Conservation (phyloP, 306 rosid species). For the Acmispon strigosus region DNA sequence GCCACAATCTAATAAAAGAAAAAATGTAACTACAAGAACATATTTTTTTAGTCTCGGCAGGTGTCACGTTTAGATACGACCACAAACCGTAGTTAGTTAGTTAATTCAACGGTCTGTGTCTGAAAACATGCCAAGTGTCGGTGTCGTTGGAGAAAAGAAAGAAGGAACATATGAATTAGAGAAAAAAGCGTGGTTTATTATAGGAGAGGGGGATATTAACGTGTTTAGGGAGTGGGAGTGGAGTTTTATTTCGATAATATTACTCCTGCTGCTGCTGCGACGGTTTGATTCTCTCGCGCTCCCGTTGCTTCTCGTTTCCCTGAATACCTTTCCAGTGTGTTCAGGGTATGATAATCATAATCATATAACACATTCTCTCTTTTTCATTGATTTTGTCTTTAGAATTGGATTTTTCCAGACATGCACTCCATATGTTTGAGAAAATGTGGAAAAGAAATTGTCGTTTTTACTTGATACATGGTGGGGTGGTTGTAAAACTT, state of each 20-base stretch:
- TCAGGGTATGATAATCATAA: conserved; percentile 76
- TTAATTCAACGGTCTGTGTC: neutral
- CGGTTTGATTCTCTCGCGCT: conserved; percentile 64
- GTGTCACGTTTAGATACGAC: neutral
- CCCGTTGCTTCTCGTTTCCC: conserved; percentile 78
- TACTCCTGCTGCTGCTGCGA: conserved; percentile 46
- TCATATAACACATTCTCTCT: too few relatives aligned
- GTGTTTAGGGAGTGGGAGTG: conserved; percentile 34
- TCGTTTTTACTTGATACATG: too few relatives aligned
- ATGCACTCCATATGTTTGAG: too few relatives aligned
- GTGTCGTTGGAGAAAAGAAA: neutral
- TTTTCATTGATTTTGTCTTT: neutral
- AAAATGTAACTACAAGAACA: conserved; percentile 3
- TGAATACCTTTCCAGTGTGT: conserved; percentile 81
- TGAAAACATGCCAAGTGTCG: conserved; percentile 17
- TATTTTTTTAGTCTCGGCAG: neutral
- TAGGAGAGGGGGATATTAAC: conserved; percentile 16
- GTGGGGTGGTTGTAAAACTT: too few relatives aligned
- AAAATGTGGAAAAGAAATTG: too few relatives aligned
- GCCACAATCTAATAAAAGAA: conserved; percentile 19
- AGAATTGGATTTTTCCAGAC: too few relatives aligned
- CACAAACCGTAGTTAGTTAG: conserved; percentile 12
- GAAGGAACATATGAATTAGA: neutral
- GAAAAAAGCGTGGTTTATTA: neutral
- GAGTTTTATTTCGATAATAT: conserved; percentile 36